A percentile compares a stretch with the other conserved stretches of the same genome.
phyloP scores from a whole-genome alignment of 768 basidiomycete species.

The Lentinula lateritia region DNA sequence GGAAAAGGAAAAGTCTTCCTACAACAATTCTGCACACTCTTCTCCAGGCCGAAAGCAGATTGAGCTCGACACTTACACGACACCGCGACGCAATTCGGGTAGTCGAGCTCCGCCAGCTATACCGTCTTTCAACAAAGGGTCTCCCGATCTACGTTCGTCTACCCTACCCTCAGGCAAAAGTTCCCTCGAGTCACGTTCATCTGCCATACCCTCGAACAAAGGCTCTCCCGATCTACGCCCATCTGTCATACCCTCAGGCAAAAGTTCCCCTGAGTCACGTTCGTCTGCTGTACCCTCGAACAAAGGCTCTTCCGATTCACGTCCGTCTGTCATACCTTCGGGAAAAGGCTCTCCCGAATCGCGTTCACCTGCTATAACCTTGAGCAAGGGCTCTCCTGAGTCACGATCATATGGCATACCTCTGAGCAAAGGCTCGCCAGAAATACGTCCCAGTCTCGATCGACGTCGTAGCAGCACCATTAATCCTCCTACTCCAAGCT shows the following conservation, averaged over 20 bases:
- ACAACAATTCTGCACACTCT: slow-evolving; percentile 51
- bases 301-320: neutral
- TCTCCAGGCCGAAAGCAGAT: slow-evolving; percentile 57
- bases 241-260: neutral
- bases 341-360: neutral
- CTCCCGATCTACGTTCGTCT: neutral
- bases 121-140: slow-evolving; percentile 20
- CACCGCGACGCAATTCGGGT: slow-evolving; percentile 40
- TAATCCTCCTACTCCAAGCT: neutral
- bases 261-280: neutral
- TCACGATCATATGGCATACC: neutral
- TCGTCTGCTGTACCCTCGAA: neutral
- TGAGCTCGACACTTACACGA: slow-evolving; percentile 46
- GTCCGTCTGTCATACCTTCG: neutral
- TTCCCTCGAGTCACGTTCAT: neutral
- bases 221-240: neutral
- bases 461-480: slow-evolving; percentile 16
- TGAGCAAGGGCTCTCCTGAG: neutral
- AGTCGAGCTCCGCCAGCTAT: slow-evolving; percentile 39
- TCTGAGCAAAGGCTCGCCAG: neutral
- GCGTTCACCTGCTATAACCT: neutral
- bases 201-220: slow-evolving; percentile 21
- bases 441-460: neutral
- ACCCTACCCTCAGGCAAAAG: neutral
- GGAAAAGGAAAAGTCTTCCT: slow-evolving; percentile 31